Conservation (phyloP, 768 basidiomycete genomes). For the Cystobasidium onofrii region DNA sequence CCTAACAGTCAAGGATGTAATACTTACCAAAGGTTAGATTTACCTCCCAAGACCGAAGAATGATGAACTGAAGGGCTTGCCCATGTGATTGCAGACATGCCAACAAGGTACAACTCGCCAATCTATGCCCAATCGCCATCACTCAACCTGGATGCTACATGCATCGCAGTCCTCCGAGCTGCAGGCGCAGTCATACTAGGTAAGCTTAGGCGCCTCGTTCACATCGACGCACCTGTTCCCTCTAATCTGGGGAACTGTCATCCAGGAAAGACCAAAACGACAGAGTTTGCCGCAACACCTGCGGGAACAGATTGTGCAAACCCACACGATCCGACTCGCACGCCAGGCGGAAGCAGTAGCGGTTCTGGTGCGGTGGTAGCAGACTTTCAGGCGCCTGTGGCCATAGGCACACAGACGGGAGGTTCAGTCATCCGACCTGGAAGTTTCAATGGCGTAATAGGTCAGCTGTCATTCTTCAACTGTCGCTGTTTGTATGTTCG, state of each 20-base stretch:
- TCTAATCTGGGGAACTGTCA: too few relatives aligned
- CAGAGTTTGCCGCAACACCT: slow-evolving; percentile 42
- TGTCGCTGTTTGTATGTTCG: too few relatives aligned
- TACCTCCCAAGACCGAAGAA: not conserved
- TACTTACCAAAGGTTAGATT: not conserved
- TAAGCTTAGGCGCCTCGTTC: too few relatives aligned
- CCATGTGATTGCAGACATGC: slow-evolving; percentile 40
- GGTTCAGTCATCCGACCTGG: slow-evolving; percentile 44
- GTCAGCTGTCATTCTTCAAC: slow-evolving; percentile 2
- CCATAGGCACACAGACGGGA: slow-evolving; percentile 41
- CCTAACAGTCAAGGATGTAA: slow-evolving; percentile 42
- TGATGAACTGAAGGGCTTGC: too few relatives aligned
- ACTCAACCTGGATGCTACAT: slow-evolving; percentile 40
- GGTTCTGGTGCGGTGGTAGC: slow-evolving; percentile 44
- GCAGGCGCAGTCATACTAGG: slow-evolving; percentile 42
- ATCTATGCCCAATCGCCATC: slow-evolving; percentile 39
- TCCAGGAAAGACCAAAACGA: slow-evolving; percentile 38
- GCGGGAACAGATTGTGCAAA: slow-evolving; percentile 27
- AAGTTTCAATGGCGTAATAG: slow-evolving; percentile 44
- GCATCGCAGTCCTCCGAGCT: slow-evolving; percentile 38
- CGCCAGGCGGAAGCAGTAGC: slow-evolving; percentile 44
- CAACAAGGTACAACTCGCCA: slow-evolving; percentile 43
- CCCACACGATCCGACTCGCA: slow-evolving; percentile 41
- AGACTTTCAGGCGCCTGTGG: slow-evolving; percentile 44
- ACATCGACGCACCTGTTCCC: too few relatives aligned